These are phyloP conservation scores for Termitomyces sp. DNA, from an alignment of 768 basidiomycete genomes.

Conservation along the genomic window DNA sequence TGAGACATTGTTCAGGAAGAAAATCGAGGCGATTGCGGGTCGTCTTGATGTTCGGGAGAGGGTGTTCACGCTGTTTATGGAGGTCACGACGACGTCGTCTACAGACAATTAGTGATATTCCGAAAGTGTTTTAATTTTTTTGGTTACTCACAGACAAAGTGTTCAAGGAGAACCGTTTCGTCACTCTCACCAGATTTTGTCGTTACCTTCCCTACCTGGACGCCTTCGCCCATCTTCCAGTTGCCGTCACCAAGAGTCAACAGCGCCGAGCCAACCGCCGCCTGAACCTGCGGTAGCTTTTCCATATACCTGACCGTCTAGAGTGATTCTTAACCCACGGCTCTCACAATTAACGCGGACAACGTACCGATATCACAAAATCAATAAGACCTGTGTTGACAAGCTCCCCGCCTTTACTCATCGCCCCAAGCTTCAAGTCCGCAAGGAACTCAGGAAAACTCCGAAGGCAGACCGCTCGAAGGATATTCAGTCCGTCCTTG, in stretches of 20 bases:
- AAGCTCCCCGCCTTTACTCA: conserved; percentile 56
- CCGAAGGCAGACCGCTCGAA: conserved; percentile 69
- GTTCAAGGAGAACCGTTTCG: conserved; percentile 64
- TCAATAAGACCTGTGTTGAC: conserved; percentile 61
- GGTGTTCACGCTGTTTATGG: conserved; percentile 56
- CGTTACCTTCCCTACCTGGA: conserved; percentile 51
- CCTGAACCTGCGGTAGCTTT: conserved; percentile 65
- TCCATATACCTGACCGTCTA: conserved; percentile 72
- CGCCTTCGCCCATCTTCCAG: conserved; percentile 89
- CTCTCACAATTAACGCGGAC: background rate
- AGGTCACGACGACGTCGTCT: conserved; percentile 78
- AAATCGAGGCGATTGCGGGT: conserved; percentile 69
- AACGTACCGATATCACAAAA: conserved; percentile 52
- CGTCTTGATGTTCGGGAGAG: conserved; percentile 61
- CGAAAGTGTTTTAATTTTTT: no score
- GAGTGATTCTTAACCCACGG: conserved; percentile 6
- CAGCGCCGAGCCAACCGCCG: conserved; percentile 64
- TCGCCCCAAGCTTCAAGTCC: conserved; percentile 67
- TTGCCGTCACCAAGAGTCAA: conserved; percentile 81
- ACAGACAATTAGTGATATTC: conserved; percentile 1
- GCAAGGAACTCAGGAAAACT: conserved; percentile 85
- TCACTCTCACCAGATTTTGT: conserved; percentile 50
- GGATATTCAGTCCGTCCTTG: conserved; percentile 62
- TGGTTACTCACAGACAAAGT: conserved; percentile 66
- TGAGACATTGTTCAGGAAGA: conserved; percentile 77